Percentiles rank a stretch among this genome's conserved stretches.
phyloP scores from a whole-genome alignment of 2,329 filamentous ascomycete genomes.

The Xylariaceae sp. region DNA sequence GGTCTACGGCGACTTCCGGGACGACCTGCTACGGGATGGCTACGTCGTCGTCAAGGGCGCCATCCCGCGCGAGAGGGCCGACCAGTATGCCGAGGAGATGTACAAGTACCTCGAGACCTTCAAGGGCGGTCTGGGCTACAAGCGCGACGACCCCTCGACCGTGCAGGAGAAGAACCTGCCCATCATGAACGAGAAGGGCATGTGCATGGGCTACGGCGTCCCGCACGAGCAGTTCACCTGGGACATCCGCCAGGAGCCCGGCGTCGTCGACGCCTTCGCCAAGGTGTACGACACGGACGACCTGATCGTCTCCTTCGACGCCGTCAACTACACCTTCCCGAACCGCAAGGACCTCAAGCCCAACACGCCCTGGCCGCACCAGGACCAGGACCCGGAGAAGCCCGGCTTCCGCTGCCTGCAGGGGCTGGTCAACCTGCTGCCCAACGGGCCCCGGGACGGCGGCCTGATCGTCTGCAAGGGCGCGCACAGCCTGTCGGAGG shows the following conservation, averaged over 20 bases:
- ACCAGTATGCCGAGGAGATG: constrained; percentile 12
- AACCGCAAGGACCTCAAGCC: constrained; percentile 23
- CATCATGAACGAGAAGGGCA: constrained; percentile 39
- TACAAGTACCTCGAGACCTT: constrained; percentile 11
- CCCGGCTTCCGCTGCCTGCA: constrained; percentile 43
- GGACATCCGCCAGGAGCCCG: constrained; percentile 39
- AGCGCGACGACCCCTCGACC: constrained; percentile 31
- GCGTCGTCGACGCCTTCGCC: constrained; percentile 37
- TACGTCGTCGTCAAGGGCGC: constrained; percentile 21
- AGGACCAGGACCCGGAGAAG: constrained; percentile 35
- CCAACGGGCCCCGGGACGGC: constrained; percentile 27
- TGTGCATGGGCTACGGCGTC: constrained; percentile 38
- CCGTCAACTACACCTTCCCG: constrained; percentile 36
- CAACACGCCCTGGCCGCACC: constrained; percentile 38
- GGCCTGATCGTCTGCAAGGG: constrained; percentile 27
- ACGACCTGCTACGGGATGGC: constrained; percentile 19
- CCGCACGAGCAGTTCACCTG: constrained; percentile 42
- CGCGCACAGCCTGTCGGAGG: constrained; percentile 19
- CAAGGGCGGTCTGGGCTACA: constrained; percentile 12
- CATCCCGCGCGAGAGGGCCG: constrained; percentile 11
- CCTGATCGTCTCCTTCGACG: constrained; percentile 42
- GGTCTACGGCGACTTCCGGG: constrained; percentile 14
- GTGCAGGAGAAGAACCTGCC: constrained; percentile 25
- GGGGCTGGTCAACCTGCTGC: constrained; percentile 38
- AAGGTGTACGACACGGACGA: constrained; percentile 38